phyloP scores from a whole-genome alignment of 208 protist genomes.

The Leishmania lainsoni region DNA sequence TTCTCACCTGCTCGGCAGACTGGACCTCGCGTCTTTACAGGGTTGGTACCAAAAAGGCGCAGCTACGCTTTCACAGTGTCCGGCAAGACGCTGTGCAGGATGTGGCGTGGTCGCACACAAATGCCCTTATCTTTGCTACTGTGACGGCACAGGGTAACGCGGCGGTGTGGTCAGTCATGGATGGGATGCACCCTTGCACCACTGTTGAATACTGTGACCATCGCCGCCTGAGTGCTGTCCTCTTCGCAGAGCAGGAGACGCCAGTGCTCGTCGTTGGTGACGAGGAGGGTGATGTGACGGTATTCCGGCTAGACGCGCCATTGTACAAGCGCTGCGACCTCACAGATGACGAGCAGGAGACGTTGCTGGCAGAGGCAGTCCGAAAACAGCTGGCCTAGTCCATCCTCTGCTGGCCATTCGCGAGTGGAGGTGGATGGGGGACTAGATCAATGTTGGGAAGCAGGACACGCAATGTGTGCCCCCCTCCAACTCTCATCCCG shows the following conservation, averaged over 20 bases:
- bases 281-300: constrained; percentile 87
- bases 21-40: constrained; percentile 95
- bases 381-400: constrained; percentile 46
- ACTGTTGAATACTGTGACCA: constrained; percentile 72
- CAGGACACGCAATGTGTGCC: background rate
- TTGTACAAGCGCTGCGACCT: constrained; percentile 55
- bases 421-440: background rate
- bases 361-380: constrained; percentile 73
- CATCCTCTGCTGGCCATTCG: background rate
- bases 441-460: background rate
- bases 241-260: constrained; percentile 89
- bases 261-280: constrained; percentile 90
- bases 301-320: constrained; percentile 55
- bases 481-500: background rate
- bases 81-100: constrained; percentile 93
- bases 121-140: constrained; percentile 93
- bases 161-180: constrained; percentile 80
- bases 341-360: constrained; percentile 83
- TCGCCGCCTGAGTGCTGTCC: constrained; percentile 70
- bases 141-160: constrained; percentile 86
- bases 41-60: constrained; percentile 52
- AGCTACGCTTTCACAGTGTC: constrained; percentile 85
- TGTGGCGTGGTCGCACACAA: constrained; percentile 92
- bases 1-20: constrained; percentile 96
- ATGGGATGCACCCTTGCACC: constrained; percentile 72